Evolutionary conservation across 1,284 basidiomycete genomes (phyloP).

Genomic region (Boletus smithii): DNA sequence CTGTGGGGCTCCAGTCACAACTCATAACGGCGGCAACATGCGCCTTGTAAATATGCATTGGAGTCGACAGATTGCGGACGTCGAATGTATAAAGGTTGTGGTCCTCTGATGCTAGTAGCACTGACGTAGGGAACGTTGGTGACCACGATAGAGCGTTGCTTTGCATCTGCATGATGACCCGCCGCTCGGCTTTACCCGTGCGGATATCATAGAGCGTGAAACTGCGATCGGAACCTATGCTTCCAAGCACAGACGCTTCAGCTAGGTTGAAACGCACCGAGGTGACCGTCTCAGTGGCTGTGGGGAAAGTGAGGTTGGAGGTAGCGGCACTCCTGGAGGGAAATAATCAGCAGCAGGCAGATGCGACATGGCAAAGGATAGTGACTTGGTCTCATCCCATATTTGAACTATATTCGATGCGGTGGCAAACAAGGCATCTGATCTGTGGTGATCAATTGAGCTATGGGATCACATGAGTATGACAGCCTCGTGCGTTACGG

Average conservation of each 20-base stretch:
- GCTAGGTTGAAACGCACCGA: constrained; percentile 91
- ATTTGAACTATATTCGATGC: constrained; percentile 92
- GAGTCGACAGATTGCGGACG: constrained; percentile 79
- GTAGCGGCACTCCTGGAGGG: constrained; percentile 61
- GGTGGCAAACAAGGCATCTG: constrained; percentile 87
- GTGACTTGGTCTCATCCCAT: constrained; percentile 93
- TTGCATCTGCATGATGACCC: constrained; percentile 89
- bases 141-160: constrained; percentile 93
- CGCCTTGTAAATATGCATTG: constrained; percentile 94
- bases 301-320: constrained; percentile 80
- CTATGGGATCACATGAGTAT: constrained; percentile 40
- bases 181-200: constrained; percentile 90
- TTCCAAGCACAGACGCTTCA: constrained; percentile 90
- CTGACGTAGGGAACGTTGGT: constrained; percentile 88
- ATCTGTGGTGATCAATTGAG: constrained; percentile 91
- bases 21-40: constrained; percentile 95
- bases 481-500: neutral
- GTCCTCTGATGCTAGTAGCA: constrained; percentile 94
- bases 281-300: constrained; percentile 82
- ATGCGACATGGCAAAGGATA: neutral
- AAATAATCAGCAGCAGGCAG: constrained; percentile 9
- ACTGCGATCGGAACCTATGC: constrained; percentile 91
- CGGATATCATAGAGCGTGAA: constrained; percentile 96
- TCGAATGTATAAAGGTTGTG: constrained; percentile 99
- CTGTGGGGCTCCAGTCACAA: constrained; percentile 93